Evolutionary conservation across 2,329 filamentous ascomycete species (phyloP), one percentile per base, ranked within the genome.

Genomic region (Exophiala dermatitidis): DNA sequence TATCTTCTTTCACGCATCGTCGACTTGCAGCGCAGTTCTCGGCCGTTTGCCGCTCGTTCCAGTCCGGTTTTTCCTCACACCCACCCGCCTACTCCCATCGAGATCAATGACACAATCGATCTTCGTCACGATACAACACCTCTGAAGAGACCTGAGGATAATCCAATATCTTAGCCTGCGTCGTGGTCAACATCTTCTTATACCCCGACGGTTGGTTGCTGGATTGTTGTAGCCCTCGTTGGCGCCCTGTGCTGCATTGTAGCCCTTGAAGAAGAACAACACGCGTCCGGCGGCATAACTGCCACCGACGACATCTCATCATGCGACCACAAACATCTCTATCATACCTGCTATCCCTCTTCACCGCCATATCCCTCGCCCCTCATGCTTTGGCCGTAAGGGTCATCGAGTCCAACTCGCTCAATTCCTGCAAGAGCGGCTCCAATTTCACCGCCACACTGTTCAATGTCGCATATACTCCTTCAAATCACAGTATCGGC

Each of bases 371-470:
- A 55, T 65, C 60, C 43, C 59, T 67, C 50, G 57, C 69, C n/a
- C 67, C 79, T 48, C 71, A 79, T 55, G 77, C 74, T 52, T 74
- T 80, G 54, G 85, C 81, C 58, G 77, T 82, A 66, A 78, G 77
- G 60, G 75, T 88, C 66, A 86, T 97, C 65, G 77, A 84, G 64
- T 93, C 90, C 52, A 87, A 80, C 67, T 94, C 90, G 29, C 79
- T 96, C 62, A 90, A 88, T 70, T 80, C 86, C 44, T 96, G 90
- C 72, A 86, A 90, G 77, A 76, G 82, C 54, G 85, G 91, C 71
- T 91, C 87, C 30, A 84, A 83, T 66, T 94, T 96, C 71, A 86
- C 87, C 3, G 90, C 90, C 63, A 90, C 85, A 63, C 78, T 93
- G 54, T 95, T 96, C 80, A 85, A 94, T 63, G 86, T 95, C 43